Conservation (phyloP, 306 rosid genomes). For the Ceratonia siliqua region DNA sequence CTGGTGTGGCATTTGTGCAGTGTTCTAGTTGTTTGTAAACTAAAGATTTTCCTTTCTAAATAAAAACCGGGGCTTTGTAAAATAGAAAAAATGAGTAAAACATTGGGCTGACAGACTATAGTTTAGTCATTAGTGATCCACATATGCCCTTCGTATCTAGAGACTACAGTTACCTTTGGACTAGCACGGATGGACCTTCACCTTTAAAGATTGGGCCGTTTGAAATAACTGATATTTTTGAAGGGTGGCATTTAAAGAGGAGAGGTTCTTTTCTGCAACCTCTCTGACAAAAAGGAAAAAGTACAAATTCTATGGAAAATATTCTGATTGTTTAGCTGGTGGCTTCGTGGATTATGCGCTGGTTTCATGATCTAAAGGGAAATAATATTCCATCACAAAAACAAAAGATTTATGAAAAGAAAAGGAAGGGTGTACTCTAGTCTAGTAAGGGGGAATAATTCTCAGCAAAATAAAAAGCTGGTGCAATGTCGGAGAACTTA, state of each 20-base stretch:
- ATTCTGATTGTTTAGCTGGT: neutral
- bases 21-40: no score
- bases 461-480: slow-evolving; percentile 26
- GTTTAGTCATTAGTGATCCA: neutral
- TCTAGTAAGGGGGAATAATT: slow-evolving; percentile 23
- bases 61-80: no score
- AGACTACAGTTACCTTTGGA: neutral
- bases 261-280: no score
- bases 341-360: slow-evolving; percentile 23
- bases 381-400: slow-evolving; percentile 30
- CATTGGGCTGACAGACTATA: neutral
- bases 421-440: neutral
- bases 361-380: slow-evolving; percentile 35
- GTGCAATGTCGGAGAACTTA: slow-evolving; percentile 23
- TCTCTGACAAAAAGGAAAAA: neutral
- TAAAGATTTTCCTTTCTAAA: no score
- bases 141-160: neutral
- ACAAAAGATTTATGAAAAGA: neutral
- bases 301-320: slow-evolving; percentile 10
- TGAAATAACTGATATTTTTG: neutral
- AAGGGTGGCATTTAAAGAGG: neutral
- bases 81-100: neutral
- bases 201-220: neutral
- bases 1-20: no score
- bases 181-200: neutral